Evolutionary conservation across 2,329 filamentous ascomycete genomes (phyloP).

Genomic region (Neopestalotiopsis rosae): DNA sequence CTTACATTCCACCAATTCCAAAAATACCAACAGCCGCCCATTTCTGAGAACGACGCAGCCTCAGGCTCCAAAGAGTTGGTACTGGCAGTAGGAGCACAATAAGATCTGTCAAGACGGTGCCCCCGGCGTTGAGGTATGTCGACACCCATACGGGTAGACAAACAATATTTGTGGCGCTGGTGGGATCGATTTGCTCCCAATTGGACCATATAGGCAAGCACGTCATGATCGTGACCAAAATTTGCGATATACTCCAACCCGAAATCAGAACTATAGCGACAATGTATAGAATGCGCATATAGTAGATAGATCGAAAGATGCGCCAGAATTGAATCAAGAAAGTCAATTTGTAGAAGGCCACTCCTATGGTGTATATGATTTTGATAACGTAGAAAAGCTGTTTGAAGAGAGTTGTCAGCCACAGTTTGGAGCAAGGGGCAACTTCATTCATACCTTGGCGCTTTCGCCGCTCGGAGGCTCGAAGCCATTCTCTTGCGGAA

Average conservation of each 20-base stretch:
- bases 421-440: too few relatives aligned
- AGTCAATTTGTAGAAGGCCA: constrained; percentile 12
- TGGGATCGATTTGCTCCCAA: background rate
- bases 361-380: constrained; percentile 9
- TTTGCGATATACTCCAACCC: constrained; percentile 11
- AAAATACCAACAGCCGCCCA: constrained; percentile 15
- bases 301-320: constrained; percentile 11
- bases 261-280: constrained; percentile 8
- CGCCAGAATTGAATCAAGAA: constrained; percentile 16
- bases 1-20: constrained; percentile 16
- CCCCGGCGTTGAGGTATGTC: constrained; percentile 10
- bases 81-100: constrained; percentile 13
- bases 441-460: constrained; percentile 1
- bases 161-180: background rate
- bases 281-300: constrained; percentile 11
- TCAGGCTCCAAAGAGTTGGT: constrained; percentile 10
- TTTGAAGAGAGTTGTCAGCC: background rate
- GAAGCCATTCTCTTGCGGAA: background rate
- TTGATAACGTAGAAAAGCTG: constrained; percentile 13
- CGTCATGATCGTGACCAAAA: constrained; percentile 2
- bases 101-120: constrained; percentile 13
- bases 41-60: constrained; percentile 11
- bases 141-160: constrained; percentile 9
- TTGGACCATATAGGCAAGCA: constrained; percentile 3
- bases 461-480: background rate